phyloP scores from a whole-genome alignment of 768 basidiomycete species.

The Agaricus sinodeliciosus region DNA sequence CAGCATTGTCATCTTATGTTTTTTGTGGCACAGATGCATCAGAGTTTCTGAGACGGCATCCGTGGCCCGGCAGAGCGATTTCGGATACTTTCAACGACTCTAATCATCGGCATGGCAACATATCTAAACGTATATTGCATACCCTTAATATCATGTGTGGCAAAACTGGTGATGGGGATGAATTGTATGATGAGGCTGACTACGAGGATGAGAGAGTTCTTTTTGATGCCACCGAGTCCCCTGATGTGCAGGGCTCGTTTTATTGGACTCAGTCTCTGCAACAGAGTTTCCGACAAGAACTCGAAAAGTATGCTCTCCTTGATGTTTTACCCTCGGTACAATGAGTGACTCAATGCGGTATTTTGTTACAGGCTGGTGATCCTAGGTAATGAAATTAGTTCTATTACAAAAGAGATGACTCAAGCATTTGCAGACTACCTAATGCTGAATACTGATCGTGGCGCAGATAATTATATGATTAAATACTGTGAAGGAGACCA shows the following conservation, averaged over 20 bases:
- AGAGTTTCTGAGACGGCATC: constrained; percentile 78
- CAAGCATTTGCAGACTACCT: constrained; percentile 56
- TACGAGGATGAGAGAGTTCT: constrained; percentile 68
- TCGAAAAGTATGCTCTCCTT: constrained; percentile 64
- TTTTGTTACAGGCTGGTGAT: constrained; percentile 61
- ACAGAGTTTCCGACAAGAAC: constrained; percentile 77
- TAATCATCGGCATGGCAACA: constrained; percentile 62
- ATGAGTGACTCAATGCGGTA: not conserved
- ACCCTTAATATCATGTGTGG: constrained; percentile 82
- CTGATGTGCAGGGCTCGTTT: constrained; percentile 54
- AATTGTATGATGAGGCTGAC: constrained; percentile 62
- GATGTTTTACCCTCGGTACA: not conserved
- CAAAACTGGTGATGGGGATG: constrained; percentile 69
- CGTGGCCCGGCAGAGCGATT: constrained; percentile 83
- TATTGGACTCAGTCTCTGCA: constrained; percentile 80
- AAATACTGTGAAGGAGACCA: constrained; percentile 81
- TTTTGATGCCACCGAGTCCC: constrained; percentile 58
- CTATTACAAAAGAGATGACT: not conserved
- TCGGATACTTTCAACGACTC: constrained; percentile 84
- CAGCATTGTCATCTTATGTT: not conserved
- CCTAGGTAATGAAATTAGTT: constrained; percentile 41
- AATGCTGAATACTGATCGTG: constrained; percentile 90
- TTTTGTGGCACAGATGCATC: constrained; percentile 60
- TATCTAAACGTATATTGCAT: constrained; percentile 61
- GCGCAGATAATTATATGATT: constrained; percentile 89